These are phyloP conservation scores for Xylaria sp. DNA, from an alignment of 2,329 filamentous ascomycete species.

Conservation along the genomic window DNA sequence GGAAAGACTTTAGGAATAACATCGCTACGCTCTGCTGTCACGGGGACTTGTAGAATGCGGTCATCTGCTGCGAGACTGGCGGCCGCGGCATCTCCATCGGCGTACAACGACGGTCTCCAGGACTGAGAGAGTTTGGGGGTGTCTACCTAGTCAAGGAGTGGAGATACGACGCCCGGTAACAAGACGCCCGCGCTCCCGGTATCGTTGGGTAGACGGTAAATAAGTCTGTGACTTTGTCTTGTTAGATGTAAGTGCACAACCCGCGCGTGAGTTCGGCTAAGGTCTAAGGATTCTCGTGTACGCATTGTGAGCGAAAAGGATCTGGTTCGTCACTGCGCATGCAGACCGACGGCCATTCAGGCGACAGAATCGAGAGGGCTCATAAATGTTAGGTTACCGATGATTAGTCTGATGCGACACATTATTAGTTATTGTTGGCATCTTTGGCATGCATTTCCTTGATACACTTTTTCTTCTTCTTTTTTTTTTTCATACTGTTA, in stretches of 20 bases:
- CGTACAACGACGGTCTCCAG: conserved; percentile 8
- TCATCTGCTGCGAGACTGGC: conserved; percentile 15
- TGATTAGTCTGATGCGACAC: conserved; percentile 8
- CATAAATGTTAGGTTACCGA: neutral
- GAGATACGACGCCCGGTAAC: conserved; percentile 13
- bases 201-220: conserved; percentile 6
- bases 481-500: neutral
- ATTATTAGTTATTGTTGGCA: conserved; percentile 17
- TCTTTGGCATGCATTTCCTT: conserved; percentile 14
- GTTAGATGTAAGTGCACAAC: neutral
- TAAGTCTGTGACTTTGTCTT: neutral
- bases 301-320: conserved; percentile 13
- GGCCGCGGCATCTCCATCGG: conserved; percentile 3
- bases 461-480: no score
- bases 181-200: conserved; percentile 2
- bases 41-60: conserved; percentile 14
- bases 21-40: conserved; percentile 7
- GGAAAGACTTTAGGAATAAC: conserved; percentile 2
- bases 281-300: neutral
- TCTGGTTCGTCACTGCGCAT: neutral
- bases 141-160: conserved; percentile 10
- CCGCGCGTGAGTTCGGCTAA: neutral
- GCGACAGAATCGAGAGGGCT: neutral
- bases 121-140: conserved; percentile 11
- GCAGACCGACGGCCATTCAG: neutral